A percentile compares a stretch with the other conserved stretches of the same genome.
Conservation (phyloP, 495 filamentous ascomycete species). For the Aspergillus homomorphus region DNA sequence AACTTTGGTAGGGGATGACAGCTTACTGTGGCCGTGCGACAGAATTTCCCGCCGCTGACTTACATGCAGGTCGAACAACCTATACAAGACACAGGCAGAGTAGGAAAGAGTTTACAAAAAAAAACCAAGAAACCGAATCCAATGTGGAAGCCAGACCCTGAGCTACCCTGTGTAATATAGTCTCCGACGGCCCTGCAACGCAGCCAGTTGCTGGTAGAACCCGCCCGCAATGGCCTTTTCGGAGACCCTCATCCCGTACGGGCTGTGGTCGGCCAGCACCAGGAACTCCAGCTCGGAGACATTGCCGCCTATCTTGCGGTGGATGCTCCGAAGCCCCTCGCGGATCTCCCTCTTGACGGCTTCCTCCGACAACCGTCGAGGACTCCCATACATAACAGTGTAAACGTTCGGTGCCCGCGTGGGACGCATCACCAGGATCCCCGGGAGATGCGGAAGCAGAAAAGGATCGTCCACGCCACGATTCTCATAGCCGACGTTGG, state of each 20-base stretch:
- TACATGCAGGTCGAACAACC: too few relatives aligned
- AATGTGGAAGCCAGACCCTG: too few relatives aligned
- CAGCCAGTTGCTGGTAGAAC: conserved; percentile 49
- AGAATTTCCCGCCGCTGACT: too few relatives aligned
- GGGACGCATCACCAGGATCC: conserved; percentile 20
- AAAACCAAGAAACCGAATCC: too few relatives aligned
- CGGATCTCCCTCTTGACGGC: conserved; percentile 19
- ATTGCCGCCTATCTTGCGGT: conserved; percentile 14
- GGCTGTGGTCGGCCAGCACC: conserved; percentile 23
- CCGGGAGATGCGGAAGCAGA: conserved; percentile 26
- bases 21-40: too few relatives aligned
- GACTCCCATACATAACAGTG: conserved; percentile 13
- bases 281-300: conserved; percentile 21
- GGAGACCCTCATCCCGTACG: conserved; percentile 30
- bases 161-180: conserved; percentile 58
- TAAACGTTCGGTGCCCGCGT: conserved; percentile 14
- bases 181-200: conserved; percentile 48
- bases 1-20: too few relatives aligned
- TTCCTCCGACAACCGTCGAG: conserved; percentile 12
- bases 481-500: conserved; percentile 26
- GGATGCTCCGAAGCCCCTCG: conserved; percentile 10
- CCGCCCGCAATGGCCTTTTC: conserved; percentile 38
- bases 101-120: too few relatives aligned
- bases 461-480: conserved; percentile 25
- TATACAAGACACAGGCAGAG: too few relatives aligned